Evolutionary conservation across 2,329 filamentous ascomycete species (phyloP), one percentile per base, ranked within the genome.

Genomic region (Pestalotiopsis sp.): DNA sequence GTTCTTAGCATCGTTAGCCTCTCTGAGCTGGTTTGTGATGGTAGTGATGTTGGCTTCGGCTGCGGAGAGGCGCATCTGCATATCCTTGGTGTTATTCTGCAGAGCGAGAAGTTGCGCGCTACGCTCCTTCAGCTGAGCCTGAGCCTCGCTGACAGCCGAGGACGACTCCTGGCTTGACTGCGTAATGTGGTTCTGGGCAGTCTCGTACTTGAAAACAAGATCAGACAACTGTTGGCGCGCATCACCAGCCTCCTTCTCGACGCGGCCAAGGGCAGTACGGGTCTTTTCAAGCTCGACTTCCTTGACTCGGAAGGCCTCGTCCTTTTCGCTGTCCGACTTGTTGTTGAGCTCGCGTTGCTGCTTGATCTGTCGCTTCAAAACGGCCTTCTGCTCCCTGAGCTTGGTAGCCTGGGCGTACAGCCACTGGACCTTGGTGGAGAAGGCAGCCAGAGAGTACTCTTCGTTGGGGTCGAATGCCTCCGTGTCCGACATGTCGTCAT

Each of bases 311-410:
- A 93, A 78, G 71, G 92, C 88, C 56, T 86, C 86, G 73, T 92
- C 91, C 75, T 91, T 89, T 70, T 91, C 87, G 23, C 88, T 85
- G 72, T 97, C 94, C 1, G 93, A 94, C 76, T 95, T 95, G 82
- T 87, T 94, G 81, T 97, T 97, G 68, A 98, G 87, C 76, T 97
- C 94, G 69, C 95, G 92, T 81, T 98, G 95, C 78, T 98, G 95
- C 82, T 97, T 95, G 75, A 98, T 95, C 79, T 98, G 95, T 58
- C 94, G 90, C 75, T 95, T 92, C 9, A 98, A 86, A 25, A 97
- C 95, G 63, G 90, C 89, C 78, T 97, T 97, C 77, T 98, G 95
- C 74, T 97, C 93, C 70, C 93, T 91, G 45, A 98, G 84, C 23
- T 88, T 88, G 20, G 91, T 92, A n/a, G 93, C 88, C 69, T 93